A percentile compares a stretch with the other conserved stretches of the same genome.
Evolutionary conservation across 2,329 filamentous ascomycete species (phyloP).

Genomic region (Epichloe glyceriae): DNA sequence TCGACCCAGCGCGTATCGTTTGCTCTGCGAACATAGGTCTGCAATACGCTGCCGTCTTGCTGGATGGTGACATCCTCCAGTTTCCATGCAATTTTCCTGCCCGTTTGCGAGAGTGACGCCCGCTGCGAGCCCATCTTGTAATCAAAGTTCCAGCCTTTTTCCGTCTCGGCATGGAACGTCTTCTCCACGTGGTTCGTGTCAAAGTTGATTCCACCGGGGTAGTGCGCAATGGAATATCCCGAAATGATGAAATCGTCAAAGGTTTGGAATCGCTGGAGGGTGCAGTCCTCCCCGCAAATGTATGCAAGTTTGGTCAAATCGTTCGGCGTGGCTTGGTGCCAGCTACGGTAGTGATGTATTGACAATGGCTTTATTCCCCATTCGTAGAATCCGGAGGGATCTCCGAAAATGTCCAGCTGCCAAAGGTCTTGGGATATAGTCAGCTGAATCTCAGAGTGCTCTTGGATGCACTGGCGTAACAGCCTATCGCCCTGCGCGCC

Average conservation of each 20-base stretch:
- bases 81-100: conserved; percentile 39
- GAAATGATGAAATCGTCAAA: conserved; percentile 41
- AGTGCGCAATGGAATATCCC: conserved; percentile 45
- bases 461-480: conserved; percentile 37
- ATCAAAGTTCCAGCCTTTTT: conserved; percentile 34
- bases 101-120: conserved; percentile 31
- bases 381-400: conserved; percentile 52
- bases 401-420: conserved; percentile 46
- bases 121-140: conserved; percentile 36
- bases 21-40: conserved; percentile 37
- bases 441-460: conserved; percentile 42
- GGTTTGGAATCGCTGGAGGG: conserved; percentile 43
- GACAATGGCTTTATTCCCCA: conserved; percentile 44
- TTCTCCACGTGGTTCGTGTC: conserved; percentile 36
- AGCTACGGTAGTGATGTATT: conserved; percentile 50
- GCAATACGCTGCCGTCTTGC: conserved; percentile 34
- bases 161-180: conserved; percentile 35
- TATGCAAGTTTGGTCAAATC: conserved; percentile 43
- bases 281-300: conserved; percentile 34
- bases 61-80: conserved; percentile 33
- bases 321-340: conserved; percentile 40
- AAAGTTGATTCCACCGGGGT: conserved; percentile 36
- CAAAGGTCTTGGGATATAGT: conserved; percentile 42
- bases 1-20: conserved; percentile 40
- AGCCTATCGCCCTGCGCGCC: conserved; percentile 4